Percentiles rank a stretch among this genome's conserved stretches.
phyloP scores from a whole-genome alignment of 495 filamentous ascomycete genomes.

The Bacidia rubella region DNA sequence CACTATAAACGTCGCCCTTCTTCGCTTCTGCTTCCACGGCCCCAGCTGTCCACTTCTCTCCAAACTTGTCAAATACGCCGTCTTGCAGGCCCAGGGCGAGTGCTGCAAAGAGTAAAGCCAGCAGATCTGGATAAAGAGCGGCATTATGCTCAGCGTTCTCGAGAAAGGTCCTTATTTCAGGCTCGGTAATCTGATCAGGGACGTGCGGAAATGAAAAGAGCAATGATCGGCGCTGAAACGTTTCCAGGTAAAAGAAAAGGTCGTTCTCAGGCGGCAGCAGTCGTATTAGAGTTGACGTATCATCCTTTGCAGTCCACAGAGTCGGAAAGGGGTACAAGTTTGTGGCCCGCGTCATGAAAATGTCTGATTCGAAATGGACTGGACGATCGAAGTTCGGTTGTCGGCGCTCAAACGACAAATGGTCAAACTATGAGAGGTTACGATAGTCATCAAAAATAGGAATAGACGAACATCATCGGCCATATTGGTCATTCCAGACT shows the following conservation, averaged over 20 bases:
- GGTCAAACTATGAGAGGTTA: constrained; percentile 25
- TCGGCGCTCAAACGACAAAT: constrained; percentile 18
- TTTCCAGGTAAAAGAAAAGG: constrained; percentile 25
- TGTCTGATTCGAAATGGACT: constrained; percentile 23
- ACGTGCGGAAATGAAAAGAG: constrained; percentile 31
- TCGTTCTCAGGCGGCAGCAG: constrained; percentile 24
- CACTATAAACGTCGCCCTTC: constrained; percentile 30
- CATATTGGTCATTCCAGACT: constrained; percentile 28
- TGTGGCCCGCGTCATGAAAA: constrained; percentile 23
- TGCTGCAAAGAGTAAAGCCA: constrained; percentile 33
- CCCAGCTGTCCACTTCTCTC: constrained; percentile 26
- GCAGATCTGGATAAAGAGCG: constrained; percentile 29
- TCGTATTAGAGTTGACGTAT: constrained; percentile 22
- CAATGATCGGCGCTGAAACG: constrained; percentile 29
- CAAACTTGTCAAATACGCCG: constrained; percentile 29
- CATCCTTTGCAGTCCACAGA: constrained; percentile 21
- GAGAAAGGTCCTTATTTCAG: constrained; percentile 30
- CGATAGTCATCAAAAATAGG: neutral
- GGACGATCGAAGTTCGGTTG: constrained; percentile 19
- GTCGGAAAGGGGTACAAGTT: constrained; percentile 26
- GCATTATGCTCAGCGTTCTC: constrained; percentile 28
- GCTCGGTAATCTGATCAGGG: constrained; percentile 28
- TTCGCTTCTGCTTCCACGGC: constrained; percentile 24
- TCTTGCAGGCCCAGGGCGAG: constrained; percentile 32
- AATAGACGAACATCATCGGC: constrained; percentile 26